These are phyloP conservation scores for Podaxis pistillaris DNA, from an alignment of 768 basidiomycete species.

Conservation along the genomic window DNA sequence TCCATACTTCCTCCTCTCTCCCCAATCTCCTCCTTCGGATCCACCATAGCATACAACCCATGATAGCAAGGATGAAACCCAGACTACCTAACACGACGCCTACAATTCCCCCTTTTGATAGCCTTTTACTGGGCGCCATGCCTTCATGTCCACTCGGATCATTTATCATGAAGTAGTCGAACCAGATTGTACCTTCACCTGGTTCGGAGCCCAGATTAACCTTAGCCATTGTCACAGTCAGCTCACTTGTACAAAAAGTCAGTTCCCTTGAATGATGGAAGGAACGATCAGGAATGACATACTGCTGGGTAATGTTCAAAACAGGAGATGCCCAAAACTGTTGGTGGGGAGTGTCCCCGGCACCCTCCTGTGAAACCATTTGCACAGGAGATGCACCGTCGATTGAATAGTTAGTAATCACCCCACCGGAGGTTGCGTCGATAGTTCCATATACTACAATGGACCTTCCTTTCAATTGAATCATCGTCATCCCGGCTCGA, in stretches of 20 bases:
- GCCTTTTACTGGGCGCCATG: conserved; percentile 7
- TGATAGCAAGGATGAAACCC: conserved; percentile 18
- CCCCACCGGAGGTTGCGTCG: conserved; percentile 34
- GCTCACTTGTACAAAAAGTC: conserved; percentile 20
- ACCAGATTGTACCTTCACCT: conserved; percentile 40
- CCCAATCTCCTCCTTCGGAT: conserved; percentile 18
- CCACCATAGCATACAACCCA: conserved; percentile 21
- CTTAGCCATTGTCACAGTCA: conserved; percentile 34
- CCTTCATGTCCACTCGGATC: conserved; percentile 22
- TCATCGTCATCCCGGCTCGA: no score
- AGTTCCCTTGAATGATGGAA: not conserved
- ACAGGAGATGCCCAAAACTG: conserved; percentile 30
- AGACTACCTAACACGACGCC: conserved; percentile 30
- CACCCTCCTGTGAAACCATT: conserved; percentile 25
- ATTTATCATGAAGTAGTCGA: conserved; percentile 36
- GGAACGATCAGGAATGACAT: conserved; percentile 15
- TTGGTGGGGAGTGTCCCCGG: conserved; percentile 28
- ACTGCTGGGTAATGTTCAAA: conserved; percentile 30
- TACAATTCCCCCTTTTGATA: conserved; percentile 25
- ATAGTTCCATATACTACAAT: conserved; percentile 35
- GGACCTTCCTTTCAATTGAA: conserved; percentile 23
- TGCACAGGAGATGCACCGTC: conserved; percentile 27
- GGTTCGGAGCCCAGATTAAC: conserved; percentile 24
- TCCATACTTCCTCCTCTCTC: not conserved
- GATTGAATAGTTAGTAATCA: conserved; percentile 33